Percentiles rank a stretch among this genome's conserved stretches.
Conservation (phyloP, 495 filamentous ascomycete species). For the Barbatosphaeria neglecta region DNA sequence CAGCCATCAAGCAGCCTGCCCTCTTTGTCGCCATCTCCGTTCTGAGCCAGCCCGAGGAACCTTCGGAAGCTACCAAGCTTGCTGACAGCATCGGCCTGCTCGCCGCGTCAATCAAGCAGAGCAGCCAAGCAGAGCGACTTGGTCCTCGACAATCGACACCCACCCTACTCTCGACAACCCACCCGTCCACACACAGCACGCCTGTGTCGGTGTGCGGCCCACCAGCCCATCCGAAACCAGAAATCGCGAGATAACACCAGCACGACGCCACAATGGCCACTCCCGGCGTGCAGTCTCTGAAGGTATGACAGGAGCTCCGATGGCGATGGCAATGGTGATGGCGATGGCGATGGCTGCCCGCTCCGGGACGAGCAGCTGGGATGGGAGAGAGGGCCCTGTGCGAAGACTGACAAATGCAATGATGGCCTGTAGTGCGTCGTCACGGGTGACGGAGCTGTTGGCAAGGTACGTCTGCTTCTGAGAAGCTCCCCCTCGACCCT, state of each 20-base stretch:
- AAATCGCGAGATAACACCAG: constrained; percentile 5
- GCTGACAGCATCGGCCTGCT: not conserved
- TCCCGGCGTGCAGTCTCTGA: constrained; percentile 44
- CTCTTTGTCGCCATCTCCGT: constrained; percentile 7
- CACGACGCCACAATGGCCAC: constrained; percentile 31
- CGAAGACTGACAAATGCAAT: constrained; percentile 18
- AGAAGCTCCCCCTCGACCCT: too few relatives aligned
- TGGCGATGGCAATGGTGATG: too few relatives aligned
- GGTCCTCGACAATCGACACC: too few relatives aligned
- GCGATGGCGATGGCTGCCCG: too few relatives aligned
- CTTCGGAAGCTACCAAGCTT: not conserved
- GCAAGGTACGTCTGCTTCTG: constrained; percentile 91
- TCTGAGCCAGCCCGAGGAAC: constrained; percentile 2
- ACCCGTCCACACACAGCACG: too few relatives aligned
- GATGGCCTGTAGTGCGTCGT: constrained; percentile 69
- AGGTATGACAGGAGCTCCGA: constrained; percentile 30
- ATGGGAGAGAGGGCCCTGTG: too few relatives aligned
- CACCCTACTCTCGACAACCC: too few relatives aligned
- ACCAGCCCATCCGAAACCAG: too few relatives aligned
- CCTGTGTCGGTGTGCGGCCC: too few relatives aligned
- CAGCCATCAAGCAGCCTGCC: constrained; percentile 13
- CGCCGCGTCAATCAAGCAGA: not conserved
- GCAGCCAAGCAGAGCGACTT: not conserved
- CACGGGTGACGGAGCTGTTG: constrained; percentile 96
- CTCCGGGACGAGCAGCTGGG: too few relatives aligned